Base-by-base conservation (phyloP, 768 basidiomycete species). In the Amanita pseudoporphyria region DNA sequence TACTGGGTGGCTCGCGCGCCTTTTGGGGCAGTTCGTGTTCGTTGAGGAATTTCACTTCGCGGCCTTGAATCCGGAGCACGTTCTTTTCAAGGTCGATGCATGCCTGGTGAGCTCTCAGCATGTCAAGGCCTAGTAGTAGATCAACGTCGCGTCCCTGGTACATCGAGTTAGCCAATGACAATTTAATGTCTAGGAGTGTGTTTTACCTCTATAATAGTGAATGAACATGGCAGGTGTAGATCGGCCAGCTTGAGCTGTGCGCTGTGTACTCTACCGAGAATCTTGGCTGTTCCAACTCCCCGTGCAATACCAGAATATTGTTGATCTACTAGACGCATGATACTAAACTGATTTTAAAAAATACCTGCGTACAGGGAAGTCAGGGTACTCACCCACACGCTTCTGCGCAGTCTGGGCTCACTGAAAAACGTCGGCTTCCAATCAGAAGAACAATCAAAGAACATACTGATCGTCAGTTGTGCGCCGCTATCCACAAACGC, bases 401-500 rank as follows among this genome's bases (percentile, higher is more conserved):
- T 64, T 96, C 92, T 16, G 94, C 94, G 57, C 84, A 87, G 53
- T 87, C 87, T 0, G 94, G 92, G 54, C 84, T 92, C 80, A 95
- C 92, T 94, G 50, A 36, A 9, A 52, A 24, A 52, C 6, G 41
- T 39, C 19, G 30, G 16, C 32, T 7, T 36, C 33, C 26, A 52
- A 14, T 7, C 50, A 48, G 21, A 46, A 35, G 52, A 45, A 36
- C 12, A 50, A 47, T 42, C 45, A n/a, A 33, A 30, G 30, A 28
- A 69, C 84, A 58, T 58, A 94, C 94, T 97, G 69, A 97, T 97
- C 1, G 95, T 99, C 54, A 81, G 81, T 60, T 99, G 96, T 9
- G 96, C 96, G 36, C 95, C 96, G 55, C 92, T 96, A 63, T 99
- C 96, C 37, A 99, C 96, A 57, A 99, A 99, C 0, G 96, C 96